A percentile compares a stretch with the other conserved stretches of the same genome.
phyloP scores from a whole-genome alignment of 768 basidiomycete genomes.

The Leccinum olivaceopallidum region DNA sequence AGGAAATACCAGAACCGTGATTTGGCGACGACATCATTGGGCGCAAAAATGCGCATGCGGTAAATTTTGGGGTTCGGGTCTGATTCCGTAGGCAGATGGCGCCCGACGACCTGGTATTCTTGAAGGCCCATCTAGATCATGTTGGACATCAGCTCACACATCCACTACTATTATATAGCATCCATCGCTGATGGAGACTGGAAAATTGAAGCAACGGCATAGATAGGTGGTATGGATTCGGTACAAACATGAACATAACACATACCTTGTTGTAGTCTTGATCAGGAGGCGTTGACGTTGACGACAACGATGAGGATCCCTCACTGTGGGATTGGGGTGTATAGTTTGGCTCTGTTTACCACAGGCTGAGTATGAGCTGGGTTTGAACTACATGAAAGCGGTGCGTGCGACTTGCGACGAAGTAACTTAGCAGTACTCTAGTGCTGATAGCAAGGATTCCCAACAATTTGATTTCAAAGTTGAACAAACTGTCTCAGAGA shows the following conservation, averaged over 20 bases:
- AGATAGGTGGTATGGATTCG: background rate
- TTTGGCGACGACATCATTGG: conserved; percentile 98
- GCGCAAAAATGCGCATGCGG: conserved; percentile 99
- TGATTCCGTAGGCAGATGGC: conserved; percentile 91
- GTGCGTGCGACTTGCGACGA: too few species aligned
- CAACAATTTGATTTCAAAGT: background rate
- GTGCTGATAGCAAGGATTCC: background rate
- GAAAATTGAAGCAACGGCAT: background rate
- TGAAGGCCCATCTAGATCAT: conserved; percentile 67
- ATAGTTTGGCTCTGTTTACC: conserved; percentile 31
- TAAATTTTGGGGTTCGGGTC: conserved; percentile 98
- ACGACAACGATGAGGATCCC: conserved; percentile 22
- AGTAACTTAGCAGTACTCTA: background rate
- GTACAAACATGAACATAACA: background rate
- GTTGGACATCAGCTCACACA: conserved; percentile 17
- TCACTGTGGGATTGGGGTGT: conserved; percentile 11
- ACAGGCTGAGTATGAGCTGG: conserved; percentile 13
- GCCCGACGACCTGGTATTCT: conserved; percentile 97
- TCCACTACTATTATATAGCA: conserved; percentile 20
- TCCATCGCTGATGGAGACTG: conserved; percentile 32
- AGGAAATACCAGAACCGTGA: conserved; percentile 99
- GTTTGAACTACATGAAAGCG: background rate
- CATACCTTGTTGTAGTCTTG: conserved; percentile 33
- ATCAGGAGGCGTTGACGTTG: conserved; percentile 31
- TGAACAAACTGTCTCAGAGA: background rate